Conservation (phyloP, 2,329 filamentous ascomycete species). For the Leptographium galeiforme region DNA sequence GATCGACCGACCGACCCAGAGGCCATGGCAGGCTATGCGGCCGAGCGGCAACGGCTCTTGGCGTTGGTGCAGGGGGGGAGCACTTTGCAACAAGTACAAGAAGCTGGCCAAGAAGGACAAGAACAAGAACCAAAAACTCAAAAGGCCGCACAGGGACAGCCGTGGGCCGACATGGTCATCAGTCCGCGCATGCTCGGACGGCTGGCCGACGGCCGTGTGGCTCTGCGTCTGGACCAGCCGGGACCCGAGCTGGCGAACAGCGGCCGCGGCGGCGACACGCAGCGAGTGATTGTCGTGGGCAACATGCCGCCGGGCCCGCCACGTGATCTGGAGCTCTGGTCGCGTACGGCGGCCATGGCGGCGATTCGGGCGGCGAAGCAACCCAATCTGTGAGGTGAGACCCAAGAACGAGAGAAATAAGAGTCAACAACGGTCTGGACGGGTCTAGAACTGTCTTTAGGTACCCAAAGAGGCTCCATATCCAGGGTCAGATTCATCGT, state of each 20-base stretch:
- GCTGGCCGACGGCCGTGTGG: slow-evolving; percentile 30
- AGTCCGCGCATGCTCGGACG: slow-evolving; percentile 34
- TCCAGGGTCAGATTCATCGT: background rate
- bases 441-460: no score
- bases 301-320: slow-evolving; percentile 36
- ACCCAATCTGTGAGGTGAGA: no score
- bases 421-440: no score
- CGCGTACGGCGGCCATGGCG: slow-evolving; percentile 26
- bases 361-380: background rate
- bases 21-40: background rate
- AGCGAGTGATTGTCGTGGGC: slow-evolving; percentile 43
- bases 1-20: background rate
- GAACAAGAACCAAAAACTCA: no score
- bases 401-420: no score
- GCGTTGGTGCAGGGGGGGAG: background rate
- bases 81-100: no score
- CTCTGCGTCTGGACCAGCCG: slow-evolving; percentile 44
- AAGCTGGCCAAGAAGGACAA: no score
- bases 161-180: slow-evolving; percentile 50
- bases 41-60: slow-evolving; percentile 6
- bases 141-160: slow-evolving; percentile 12
- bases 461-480: background rate
- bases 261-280: slow-evolving; percentile 39
- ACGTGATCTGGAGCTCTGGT: slow-evolving; percentile 37
- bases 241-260: slow-evolving; percentile 38